Conservation (phyloP, 2,329 filamentous ascomycete species). For the Laburnicola sp. region DNA sequence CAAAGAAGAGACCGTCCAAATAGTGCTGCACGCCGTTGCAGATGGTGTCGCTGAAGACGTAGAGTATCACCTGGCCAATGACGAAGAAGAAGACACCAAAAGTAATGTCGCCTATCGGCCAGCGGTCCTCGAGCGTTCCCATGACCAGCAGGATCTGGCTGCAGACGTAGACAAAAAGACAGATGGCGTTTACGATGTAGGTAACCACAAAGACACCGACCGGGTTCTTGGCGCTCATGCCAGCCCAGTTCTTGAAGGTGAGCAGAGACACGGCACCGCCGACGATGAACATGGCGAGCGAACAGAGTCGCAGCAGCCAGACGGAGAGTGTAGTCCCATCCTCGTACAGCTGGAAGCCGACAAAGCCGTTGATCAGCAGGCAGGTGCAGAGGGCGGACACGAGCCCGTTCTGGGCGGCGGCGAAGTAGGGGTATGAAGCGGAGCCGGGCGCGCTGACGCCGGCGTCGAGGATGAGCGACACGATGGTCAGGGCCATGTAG, state of each 20-base stretch:
- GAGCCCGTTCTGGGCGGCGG: conserved; percentile 82
- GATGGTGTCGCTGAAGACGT: conserved; percentile 83
- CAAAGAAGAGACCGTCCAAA: conserved; percentile 90
- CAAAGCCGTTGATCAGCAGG: conserved; percentile 94
- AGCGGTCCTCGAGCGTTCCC: conserved; percentile 89
- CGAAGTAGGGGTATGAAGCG: conserved; percentile 84
- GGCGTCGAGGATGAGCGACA: conserved; percentile 87
- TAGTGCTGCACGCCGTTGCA: conserved; percentile 88
- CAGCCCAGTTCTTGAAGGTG: conserved; percentile 91
- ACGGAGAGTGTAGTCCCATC: conserved; percentile 92
- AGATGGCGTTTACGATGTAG: conserved; percentile 87
- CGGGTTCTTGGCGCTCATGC: conserved; percentile 81
- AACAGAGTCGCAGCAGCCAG: conserved; percentile 84
- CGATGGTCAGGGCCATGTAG: conserved; percentile 86
- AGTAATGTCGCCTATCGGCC: conserved; percentile 88
- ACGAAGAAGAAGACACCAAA: conserved; percentile 93
- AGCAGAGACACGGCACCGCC: conserved; percentile 84
- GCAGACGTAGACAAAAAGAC: conserved; percentile 79
- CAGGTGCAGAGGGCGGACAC: conserved; percentile 84
- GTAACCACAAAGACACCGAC: conserved; percentile 87
- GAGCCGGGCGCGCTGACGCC: conserved; percentile 87
- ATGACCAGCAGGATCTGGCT: conserved; percentile 88
- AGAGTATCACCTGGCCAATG: conserved; percentile 87
- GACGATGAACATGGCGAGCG: conserved; percentile 79
- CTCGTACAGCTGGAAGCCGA: conserved; percentile 97